phyloP scores from a whole-genome alignment of 805 yeast genomes.

The Schwanniomyces occidentalis region DNA sequence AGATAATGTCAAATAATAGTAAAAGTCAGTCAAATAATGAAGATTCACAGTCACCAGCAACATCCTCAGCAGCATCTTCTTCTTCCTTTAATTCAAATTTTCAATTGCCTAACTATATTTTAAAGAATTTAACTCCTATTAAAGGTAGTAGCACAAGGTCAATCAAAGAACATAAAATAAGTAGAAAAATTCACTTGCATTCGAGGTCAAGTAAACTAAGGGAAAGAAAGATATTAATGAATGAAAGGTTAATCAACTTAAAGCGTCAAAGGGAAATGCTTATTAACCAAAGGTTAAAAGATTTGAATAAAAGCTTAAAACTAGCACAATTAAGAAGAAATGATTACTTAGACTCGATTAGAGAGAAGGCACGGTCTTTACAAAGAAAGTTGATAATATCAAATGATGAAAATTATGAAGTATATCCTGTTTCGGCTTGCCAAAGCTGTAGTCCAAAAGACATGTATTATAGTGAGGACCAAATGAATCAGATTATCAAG shows the following conservation, averaged over 20 bases:
- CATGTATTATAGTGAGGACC: too few species aligned
- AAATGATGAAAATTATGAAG: background rate
- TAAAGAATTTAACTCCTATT: constrained; percentile 10
- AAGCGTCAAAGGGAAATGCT: constrained; percentile 4
- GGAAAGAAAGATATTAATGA: constrained; percentile 7
- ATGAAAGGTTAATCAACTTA: constrained; percentile 7
- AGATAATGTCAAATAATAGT: background rate
- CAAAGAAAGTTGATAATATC: constrained; percentile 2
- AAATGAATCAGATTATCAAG: too few species aligned
- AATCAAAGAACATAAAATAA: background rate
- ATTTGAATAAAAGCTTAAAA: constrained; percentile 7
- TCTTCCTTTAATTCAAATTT: constrained; percentile 4
- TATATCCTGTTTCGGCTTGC: too few species aligned
- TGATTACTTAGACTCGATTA: constrained; percentile 5
- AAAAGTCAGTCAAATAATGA: background rate
- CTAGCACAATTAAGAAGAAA: constrained; percentile 9
- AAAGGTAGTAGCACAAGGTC: background rate
- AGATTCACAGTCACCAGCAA: constrained; percentile 2
- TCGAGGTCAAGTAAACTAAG: constrained; percentile 7
- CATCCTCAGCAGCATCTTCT: constrained; percentile 1
- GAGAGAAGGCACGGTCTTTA: constrained; percentile 8
- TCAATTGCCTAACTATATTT: constrained; percentile 8
- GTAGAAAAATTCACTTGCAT: constrained; percentile 1
- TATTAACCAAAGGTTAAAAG: constrained; percentile 3
- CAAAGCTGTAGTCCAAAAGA: too few species aligned